A percentile compares a stretch with the other conserved stretches of the same genome.
phyloP scores from a whole-genome alignment of 805 yeast species.

The Suhomyces sp. region DNA sequence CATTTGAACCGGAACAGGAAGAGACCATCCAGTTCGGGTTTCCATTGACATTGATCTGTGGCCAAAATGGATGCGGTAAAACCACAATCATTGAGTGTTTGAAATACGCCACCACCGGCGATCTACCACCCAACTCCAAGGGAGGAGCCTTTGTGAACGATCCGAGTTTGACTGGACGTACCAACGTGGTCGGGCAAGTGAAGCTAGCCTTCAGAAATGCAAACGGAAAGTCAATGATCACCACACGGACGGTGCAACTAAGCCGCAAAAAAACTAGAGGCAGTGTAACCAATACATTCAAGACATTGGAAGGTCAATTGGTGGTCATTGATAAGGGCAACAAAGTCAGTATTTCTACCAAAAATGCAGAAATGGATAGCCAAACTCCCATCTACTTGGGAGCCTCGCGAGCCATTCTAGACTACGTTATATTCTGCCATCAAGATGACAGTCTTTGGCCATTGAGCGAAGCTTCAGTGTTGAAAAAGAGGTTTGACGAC shows the following conservation, averaged over 20 bases:
- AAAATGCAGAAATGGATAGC: conserved; percentile 73
- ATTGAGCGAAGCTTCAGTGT: conserved; percentile 78
- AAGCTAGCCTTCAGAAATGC: conserved; percentile 79
- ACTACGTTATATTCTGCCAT: conserved; percentile 93
- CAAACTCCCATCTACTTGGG: conserved; percentile 84
- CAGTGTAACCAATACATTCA: conserved; percentile 55
- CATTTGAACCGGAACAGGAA: conserved; percentile 80
- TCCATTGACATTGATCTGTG: conserved; percentile 92
- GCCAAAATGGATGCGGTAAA: conserved; percentile 95
- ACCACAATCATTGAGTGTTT: conserved; percentile 94
- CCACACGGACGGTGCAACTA: conserved; percentile 81
- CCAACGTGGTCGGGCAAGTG: conserved; percentile 83
- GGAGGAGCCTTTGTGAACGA: conserved; percentile 97
- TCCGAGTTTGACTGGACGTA: conserved; percentile 74
- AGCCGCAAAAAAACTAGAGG: conserved; percentile 51
- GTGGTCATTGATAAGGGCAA: conserved; percentile 64
- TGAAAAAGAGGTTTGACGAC: conserved; percentile 93
- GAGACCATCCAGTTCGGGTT: conserved; percentile 87
- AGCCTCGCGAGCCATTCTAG: conserved; percentile 81
- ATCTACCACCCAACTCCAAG: conserved; percentile 89
- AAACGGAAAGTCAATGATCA: conserved; percentile 74
- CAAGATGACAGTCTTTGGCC: conserved; percentile 99
- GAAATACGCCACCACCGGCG: conserved; percentile 92
- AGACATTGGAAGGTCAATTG: conserved; percentile 88
- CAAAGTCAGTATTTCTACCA: conserved; percentile 71